Conservation (phyloP, 2,329 filamentous ascomycete genomes). For the Paecilomyces dactylethromorphus region DNA sequence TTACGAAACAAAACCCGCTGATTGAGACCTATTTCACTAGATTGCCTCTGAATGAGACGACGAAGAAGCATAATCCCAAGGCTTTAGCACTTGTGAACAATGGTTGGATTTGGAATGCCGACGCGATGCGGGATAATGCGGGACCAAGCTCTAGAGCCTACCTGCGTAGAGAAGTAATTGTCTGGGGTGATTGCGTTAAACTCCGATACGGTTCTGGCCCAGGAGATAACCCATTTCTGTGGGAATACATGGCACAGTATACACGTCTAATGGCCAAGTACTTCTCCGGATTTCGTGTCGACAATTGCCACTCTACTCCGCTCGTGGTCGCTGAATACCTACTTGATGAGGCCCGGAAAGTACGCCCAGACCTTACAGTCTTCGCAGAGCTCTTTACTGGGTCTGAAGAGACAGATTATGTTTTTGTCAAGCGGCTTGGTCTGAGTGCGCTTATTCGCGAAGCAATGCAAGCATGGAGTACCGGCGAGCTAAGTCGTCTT, state of each 20-base stretch:
- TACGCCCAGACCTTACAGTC: slow-evolving; percentile 82
- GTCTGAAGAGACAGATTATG: slow-evolving; percentile 90
- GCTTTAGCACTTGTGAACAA: slow-evolving; percentile 87
- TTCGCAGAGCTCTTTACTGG: slow-evolving; percentile 95
- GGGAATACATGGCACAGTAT: slow-evolving; percentile 94
- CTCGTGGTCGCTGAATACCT: slow-evolving; percentile 92
- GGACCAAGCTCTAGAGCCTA: slow-evolving; percentile 88
- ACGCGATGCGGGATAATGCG: slow-evolving; percentile 89
- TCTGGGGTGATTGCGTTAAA: slow-evolving; percentile 98
- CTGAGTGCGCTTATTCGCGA: slow-evolving; percentile 89
- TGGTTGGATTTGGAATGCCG: slow-evolving; percentile 97
- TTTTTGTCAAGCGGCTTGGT: slow-evolving; percentile 89
- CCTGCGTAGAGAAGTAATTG: slow-evolving; percentile 88
- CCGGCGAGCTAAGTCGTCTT: slow-evolving; percentile 81
- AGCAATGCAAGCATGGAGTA: slow-evolving; percentile 98
- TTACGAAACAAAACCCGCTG: slow-evolving; percentile 69
- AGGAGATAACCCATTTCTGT: slow-evolving; percentile 84
- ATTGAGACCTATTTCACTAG: slow-evolving; percentile 95
- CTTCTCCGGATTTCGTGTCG: slow-evolving; percentile 91
- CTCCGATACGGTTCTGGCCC: slow-evolving; percentile 76
- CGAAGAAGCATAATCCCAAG: slow-evolving; percentile 66
- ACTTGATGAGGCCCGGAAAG: slow-evolving; percentile 81
- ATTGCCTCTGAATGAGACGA: slow-evolving; percentile 70
- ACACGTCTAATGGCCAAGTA: slow-evolving; percentile 88
- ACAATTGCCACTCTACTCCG: slow-evolving; percentile 96